Conservation (phyloP, 371 early-diverging fungal species). For the Apophysomyces ossiformis region DNA sequence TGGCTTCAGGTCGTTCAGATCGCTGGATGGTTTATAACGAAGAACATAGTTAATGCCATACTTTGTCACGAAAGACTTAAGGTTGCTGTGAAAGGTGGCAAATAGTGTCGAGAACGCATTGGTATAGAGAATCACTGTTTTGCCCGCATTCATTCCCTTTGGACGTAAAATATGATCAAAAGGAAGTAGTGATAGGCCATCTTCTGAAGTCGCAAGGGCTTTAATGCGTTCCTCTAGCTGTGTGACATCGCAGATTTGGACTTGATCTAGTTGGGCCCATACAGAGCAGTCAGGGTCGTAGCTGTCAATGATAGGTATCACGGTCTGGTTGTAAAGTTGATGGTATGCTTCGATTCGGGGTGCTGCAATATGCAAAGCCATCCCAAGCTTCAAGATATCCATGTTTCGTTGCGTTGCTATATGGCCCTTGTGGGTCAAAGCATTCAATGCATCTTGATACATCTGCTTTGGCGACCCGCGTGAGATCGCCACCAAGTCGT, state of each 20-base stretch:
- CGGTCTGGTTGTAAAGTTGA: conserved; percentile 72
- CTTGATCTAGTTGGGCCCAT: conserved; percentile 76
- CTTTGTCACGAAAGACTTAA: conserved; percentile 34
- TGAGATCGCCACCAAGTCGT: conserved; percentile 42
- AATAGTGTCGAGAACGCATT: conserved; percentile 51
- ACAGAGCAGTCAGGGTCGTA: conserved; percentile 63
- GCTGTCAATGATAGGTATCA: conserved; percentile 44
- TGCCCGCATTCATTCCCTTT: background rate
- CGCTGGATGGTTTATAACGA: conserved; percentile 56
- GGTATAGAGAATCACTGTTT: conserved; percentile 56
- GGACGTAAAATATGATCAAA: conserved; percentile 35
- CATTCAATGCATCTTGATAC: conserved; percentile 48
- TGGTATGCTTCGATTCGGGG: conserved; percentile 83
- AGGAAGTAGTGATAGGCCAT: conserved; percentile 48
- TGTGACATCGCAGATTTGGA: conserved; percentile 61
- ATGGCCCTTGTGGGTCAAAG: conserved; percentile 40
- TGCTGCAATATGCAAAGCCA: conserved; percentile 73
- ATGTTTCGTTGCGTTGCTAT: conserved; percentile 30
- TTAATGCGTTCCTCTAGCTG: conserved; percentile 40
- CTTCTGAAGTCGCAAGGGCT: conserved; percentile 25
- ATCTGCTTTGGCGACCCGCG: conserved; percentile 38
- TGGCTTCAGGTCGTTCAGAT: conserved; percentile 3
- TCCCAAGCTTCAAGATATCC: conserved; percentile 55
- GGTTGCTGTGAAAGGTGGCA: conserved; percentile 38
- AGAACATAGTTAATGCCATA: conserved; percentile 49